phyloP scores from a whole-genome alignment of 768 basidiomycete genomes.

The Auriscalpium vulgare region DNA sequence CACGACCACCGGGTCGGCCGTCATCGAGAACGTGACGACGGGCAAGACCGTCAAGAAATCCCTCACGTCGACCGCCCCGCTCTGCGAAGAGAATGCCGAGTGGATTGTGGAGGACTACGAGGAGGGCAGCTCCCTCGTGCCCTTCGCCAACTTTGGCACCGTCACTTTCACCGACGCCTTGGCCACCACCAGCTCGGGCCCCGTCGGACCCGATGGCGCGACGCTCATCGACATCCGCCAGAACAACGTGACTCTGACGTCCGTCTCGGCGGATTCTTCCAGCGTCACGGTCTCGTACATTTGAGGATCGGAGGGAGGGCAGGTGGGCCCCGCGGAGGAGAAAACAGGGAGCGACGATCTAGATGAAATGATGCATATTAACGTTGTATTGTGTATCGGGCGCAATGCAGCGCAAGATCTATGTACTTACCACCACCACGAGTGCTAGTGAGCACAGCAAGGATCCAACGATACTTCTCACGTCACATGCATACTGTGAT shows the following conservation, averaged over 20 bases:
- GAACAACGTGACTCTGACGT: slow-evolving; percentile 14
- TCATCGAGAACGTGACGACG: slow-evolving; percentile 17
- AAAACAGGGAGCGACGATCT: too few relatives aligned
- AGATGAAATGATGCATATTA: too few relatives aligned
- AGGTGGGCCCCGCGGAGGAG: too few relatives aligned
- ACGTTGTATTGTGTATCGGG: too few relatives aligned
- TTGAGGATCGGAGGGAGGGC: too few relatives aligned
- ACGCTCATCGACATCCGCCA: slow-evolving; percentile 23
- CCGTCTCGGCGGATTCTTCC: slow-evolving; percentile 18
- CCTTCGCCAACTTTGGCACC: slow-evolving; percentile 26
- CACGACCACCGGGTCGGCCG: slow-evolving; percentile 17
- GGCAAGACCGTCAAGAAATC: slow-evolving; percentile 16
- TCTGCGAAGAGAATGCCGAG: slow-evolving; percentile 24
- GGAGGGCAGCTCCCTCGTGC: slow-evolving; percentile 15
- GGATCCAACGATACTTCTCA: too few relatives aligned
- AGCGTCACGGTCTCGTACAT: slow-evolving; percentile 21
- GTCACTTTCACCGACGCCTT: slow-evolving; percentile 23
- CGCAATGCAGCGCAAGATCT: too few relatives aligned
- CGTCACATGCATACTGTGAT: too few relatives aligned
- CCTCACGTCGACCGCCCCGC: slow-evolving; percentile 17
- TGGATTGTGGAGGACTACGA: slow-evolving; percentile 27
- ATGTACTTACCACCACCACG: too few relatives aligned
- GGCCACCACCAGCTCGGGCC: slow-evolving; percentile 20
- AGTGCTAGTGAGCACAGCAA: too few relatives aligned
- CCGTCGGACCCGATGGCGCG: slow-evolving; percentile 18